Base-by-base conservation (phyloP, 1,284 basidiomycete species). In the Leccinum subrobustum region DNA sequence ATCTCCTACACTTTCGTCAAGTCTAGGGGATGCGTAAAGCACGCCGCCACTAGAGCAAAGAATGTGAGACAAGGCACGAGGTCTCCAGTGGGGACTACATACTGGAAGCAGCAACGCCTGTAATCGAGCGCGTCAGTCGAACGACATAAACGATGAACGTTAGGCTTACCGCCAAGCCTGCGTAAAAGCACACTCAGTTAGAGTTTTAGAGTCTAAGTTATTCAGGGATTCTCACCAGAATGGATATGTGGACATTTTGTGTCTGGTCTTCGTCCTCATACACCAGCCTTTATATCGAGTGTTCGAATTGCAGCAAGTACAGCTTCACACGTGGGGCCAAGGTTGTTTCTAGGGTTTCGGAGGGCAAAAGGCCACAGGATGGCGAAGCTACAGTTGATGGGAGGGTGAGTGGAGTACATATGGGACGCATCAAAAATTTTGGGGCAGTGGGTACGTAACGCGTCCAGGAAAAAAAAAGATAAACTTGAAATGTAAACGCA, bases 1-100 rank as follows among this genome's bases (percentile, higher is more conserved):
- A 20, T 1, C 16, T 78, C 86, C 64, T 63, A 93, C 92, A 95
- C 91, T 85, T 93, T 91, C 61, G 91, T 88, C 59, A 94, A 79
- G 74, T 95, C 93, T 53, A 95, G 76, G 31, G 93, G 93, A 77
- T 95, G 93, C 0, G 92, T 95, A 71, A 85, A 91, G 67, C 84
- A 88, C 56, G 92, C 89, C 44, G 93, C 92, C 87, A 94, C 92
- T 95, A 60, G 29, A 65, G 58, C 42, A 64, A n/a, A 51, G 47
- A 48, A 37, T 50, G 52, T 61, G 42, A 62, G 47, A 4, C 59
- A 59, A 52, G 20, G 47, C 47, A 31, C 20, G 18, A 31, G 37
- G 37, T 39, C 9, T 33, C 47, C 23, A 11, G 60, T 50, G 37
- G 27, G 27, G 16, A 50, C 5, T 42, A 82, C 88, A 65, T 71